phyloP scores from a whole-genome alignment of 306 rosid species.

The Aeschynomene evenia region DNA sequence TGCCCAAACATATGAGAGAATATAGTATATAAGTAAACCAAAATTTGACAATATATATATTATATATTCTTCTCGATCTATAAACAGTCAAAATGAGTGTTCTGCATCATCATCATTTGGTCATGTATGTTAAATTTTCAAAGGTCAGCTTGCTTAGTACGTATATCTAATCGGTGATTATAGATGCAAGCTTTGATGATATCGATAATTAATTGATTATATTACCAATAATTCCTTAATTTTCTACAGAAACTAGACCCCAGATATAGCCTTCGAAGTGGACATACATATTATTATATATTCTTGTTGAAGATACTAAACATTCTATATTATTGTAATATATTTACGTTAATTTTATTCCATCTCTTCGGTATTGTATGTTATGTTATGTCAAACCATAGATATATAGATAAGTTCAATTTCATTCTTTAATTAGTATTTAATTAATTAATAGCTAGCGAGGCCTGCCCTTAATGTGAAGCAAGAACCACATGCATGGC shows the following conservation, averaged over 20 bases:
- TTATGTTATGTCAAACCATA: background rate
- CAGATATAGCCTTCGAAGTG: background rate
- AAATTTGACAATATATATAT: background rate
- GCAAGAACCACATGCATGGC: conserved; percentile 70
- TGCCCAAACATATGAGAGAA: background rate
- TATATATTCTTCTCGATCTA: too few relatives aligned
- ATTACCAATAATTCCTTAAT: background rate
- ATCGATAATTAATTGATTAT: too few relatives aligned
- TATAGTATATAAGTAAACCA: background rate
- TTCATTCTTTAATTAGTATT: conserved; percentile 10
- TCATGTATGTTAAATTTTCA: too few relatives aligned
- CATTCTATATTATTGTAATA: background rate
- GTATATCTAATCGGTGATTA: background rate
- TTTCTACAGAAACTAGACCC: background rate
- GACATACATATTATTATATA: too few relatives aligned
- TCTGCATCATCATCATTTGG: background rate
- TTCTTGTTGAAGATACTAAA: background rate
- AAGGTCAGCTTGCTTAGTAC: background rate
- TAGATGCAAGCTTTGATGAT: background rate
- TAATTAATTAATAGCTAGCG: conserved; percentile 13
- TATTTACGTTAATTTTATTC: too few relatives aligned
- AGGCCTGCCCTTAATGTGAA: conserved; percentile 40
- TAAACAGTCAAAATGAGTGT: background rate
- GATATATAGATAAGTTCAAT: background rate
- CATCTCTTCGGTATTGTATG: background rate